These are phyloP conservation scores for Ustilago shanxiensis DNA, from an alignment of 1,284 basidiomycete species.

Conservation along the genomic window DNA sequence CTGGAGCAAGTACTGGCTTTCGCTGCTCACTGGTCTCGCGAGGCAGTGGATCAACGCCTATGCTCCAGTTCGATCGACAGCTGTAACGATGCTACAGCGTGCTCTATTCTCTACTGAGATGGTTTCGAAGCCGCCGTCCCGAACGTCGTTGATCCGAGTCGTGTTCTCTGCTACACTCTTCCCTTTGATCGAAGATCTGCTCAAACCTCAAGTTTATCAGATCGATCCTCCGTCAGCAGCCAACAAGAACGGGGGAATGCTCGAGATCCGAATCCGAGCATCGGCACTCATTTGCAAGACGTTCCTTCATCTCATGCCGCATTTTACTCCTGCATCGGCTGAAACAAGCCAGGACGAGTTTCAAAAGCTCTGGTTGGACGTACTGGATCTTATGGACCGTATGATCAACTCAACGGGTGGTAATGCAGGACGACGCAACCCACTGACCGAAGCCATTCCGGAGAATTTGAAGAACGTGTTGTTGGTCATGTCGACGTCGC, in stretches of 20 bases:
- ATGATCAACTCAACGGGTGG: slow-evolving; percentile 78
- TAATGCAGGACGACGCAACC: slow-evolving; percentile 38
- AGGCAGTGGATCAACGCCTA: slow-evolving; percentile 88
- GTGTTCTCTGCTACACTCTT: slow-evolving; percentile 92
- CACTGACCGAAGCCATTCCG: slow-evolving; percentile 84
- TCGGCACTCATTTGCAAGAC: slow-evolving; percentile 91
- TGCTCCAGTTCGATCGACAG: slow-evolving; percentile 85
- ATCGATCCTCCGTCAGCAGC: slow-evolving; percentile 76
- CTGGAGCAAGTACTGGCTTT: slow-evolving; percentile 85
- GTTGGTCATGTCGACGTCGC: slow-evolving; percentile 92
- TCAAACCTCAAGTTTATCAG: slow-evolving; percentile 84
- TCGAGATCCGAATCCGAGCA: slow-evolving; percentile 87
- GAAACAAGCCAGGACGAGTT: slow-evolving; percentile 74
- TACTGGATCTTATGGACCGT: slow-evolving; percentile 90
- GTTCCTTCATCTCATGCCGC: slow-evolving; percentile 90
- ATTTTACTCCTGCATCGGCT: not conserved
- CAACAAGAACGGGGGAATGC: slow-evolving; percentile 75
- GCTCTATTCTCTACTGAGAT: slow-evolving; percentile 75
- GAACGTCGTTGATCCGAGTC: slow-evolving; percentile 74
- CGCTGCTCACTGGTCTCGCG: slow-evolving; percentile 81
- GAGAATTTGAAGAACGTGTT: slow-evolving; percentile 97
- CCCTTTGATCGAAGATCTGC: slow-evolving; percentile 89
- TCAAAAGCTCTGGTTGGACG: slow-evolving; percentile 85
- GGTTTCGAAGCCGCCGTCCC: slow-evolving; percentile 70
- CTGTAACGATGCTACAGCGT: slow-evolving; percentile 87